Conservation (phyloP, 2,329 filamentous ascomycete genomes). For the Nigrospora oryzae region DNA sequence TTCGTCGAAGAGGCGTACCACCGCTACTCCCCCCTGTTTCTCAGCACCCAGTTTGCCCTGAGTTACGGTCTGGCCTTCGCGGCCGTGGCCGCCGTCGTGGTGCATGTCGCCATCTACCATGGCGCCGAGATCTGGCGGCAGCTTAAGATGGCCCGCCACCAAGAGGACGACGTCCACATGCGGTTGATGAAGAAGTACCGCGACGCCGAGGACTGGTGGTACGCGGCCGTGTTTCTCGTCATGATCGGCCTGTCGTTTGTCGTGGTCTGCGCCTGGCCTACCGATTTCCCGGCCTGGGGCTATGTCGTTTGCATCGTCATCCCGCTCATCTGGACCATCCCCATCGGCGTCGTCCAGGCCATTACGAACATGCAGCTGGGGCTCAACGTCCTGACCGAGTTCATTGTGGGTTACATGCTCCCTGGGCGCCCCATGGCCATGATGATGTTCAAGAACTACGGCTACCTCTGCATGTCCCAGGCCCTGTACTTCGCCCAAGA, state of each 20-base stretch:
- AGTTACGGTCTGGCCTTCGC: conserved; percentile 45
- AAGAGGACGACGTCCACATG: conserved; percentile 40
- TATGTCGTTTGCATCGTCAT: conserved; percentile 49
- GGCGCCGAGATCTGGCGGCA: conserved; percentile 34
- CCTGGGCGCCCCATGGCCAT: conserved; percentile 21
- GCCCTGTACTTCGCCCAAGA: conserved; percentile 21
- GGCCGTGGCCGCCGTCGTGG: conserved; percentile 34
- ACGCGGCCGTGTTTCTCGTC: conserved; percentile 23
- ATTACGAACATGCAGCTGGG: conserved; percentile 56
- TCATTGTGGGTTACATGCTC: conserved; percentile 23
- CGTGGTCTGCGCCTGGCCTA: conserved; percentile 44
- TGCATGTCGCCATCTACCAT: conserved; percentile 27
- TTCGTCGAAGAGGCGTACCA: conserved; percentile 45
- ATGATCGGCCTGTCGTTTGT: conserved; percentile 33
- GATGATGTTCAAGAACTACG: conserved; percentile 24
- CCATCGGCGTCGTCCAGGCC: conserved; percentile 53
- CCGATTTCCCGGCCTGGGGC: conserved; percentile 49
- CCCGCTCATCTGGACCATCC: conserved; percentile 49
- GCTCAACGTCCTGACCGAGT: conserved; percentile 35
- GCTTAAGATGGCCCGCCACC: conserved; percentile 34
- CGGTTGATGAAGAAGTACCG: conserved; percentile 45
- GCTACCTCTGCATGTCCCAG: conserved; percentile 25
- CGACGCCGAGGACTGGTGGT: conserved; percentile 48
- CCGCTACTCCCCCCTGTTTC: conserved; percentile 45
- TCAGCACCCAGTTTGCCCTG: conserved; percentile 19